A percentile compares a stretch with the other conserved stretches of the same genome.
These are phyloP conservation scores for Fomitopsis schrenkii DNA, from an alignment of 1,284 basidiomycete species.

Conservation along the genomic window DNA sequence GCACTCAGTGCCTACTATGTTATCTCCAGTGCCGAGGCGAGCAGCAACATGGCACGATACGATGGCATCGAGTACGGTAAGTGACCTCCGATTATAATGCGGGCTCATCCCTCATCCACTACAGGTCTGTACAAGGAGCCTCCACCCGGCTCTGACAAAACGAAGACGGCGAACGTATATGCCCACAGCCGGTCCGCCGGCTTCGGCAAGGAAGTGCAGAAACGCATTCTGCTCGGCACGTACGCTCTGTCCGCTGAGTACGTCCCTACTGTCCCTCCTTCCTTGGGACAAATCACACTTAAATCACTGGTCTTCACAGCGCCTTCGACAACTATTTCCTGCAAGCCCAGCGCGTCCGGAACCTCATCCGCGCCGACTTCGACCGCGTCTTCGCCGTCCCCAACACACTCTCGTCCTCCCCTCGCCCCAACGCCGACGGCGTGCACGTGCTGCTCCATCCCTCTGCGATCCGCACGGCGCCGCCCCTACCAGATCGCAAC, in stretches of 20 bases:
- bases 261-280: slow-evolving; percentile 22
- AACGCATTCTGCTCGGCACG: slow-evolving; percentile 88
- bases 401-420: slow-evolving; percentile 36
- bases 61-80: slow-evolving; percentile 79
- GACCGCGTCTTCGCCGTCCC: slow-evolving; percentile 59
- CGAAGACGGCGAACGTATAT: slow-evolving; percentile 49
- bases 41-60: slow-evolving; percentile 89
- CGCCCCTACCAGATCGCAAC: slow-evolving; percentile 36
- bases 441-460: slow-evolving; percentile 87
- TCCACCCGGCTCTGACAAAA: slow-evolving; percentile 37
- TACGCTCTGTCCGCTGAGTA: slow-evolving; percentile 92
- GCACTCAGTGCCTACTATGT: slow-evolving; percentile 95
- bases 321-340: slow-evolving; percentile 97
- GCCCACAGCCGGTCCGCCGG: slow-evolving; percentile 56
- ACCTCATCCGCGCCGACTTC: slow-evolving; percentile 73
- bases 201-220: slow-evolving; percentile 86
- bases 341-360: slow-evolving; percentile 82
- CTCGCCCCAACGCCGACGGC: slow-evolving; percentile 22
- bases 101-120: background rate
- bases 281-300: background rate
- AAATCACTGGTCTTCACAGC: slow-evolving; percentile 34
- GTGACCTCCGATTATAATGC: slow-evolving; percentile 6
- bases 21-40: slow-evolving; percentile 90
- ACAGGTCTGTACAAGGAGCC: slow-evolving; percentile 47
- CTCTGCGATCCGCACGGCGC: slow-evolving; percentile 78